Evolutionary conservation across 805 yeast genomes (phyloP), one percentile per base, ranked within the genome.

Genomic region (Debaryomyces castellii): DNA sequence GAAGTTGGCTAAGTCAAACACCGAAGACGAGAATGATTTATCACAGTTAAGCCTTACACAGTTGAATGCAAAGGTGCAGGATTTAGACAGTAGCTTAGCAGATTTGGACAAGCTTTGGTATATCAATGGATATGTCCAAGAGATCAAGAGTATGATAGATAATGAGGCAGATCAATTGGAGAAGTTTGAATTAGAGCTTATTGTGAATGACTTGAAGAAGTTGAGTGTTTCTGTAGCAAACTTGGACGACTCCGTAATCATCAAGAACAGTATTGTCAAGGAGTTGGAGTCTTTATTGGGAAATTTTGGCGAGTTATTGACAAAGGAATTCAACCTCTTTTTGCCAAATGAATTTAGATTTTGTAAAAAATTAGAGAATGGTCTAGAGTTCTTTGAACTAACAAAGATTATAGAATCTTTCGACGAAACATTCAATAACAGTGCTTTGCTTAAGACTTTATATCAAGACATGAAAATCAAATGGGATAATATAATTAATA

Each of bases 31-130:
- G 18, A 30, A 30, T 16, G 46, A 39, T 21, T 35, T 45, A 7
- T 36, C 34, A 25, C 42, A 39, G 3, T 27, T 45, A 25, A 46
- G 50, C 18, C 20, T 53, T 39, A 18, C 43, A 10, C 50, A 55
- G 35, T 44, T 55, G 23, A 47, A 48, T 33, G 27, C 43, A 4
- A 47, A 50, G 20, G 44, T 47, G 27, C 45, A 51, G 33, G 48
- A 41, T 16, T 36, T 42, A 6, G 53, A 47, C 6, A 47, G 41
- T 11, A 43, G 41, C 23, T 45, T 53, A 11, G 33, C 33, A 8
- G 47, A 50, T 18, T 54, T 68, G 39, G 56, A 62, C 27, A 58
- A 51, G 16, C 51, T 66, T 5, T 61, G 67, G 66, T 52, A 59
- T 11, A 48, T 64, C 14, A 60, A 58, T 23, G 62, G 60, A 16